Conservation (phyloP, 176 grass and related monocot genomes). For the Elaeis guineensis region DNA sequence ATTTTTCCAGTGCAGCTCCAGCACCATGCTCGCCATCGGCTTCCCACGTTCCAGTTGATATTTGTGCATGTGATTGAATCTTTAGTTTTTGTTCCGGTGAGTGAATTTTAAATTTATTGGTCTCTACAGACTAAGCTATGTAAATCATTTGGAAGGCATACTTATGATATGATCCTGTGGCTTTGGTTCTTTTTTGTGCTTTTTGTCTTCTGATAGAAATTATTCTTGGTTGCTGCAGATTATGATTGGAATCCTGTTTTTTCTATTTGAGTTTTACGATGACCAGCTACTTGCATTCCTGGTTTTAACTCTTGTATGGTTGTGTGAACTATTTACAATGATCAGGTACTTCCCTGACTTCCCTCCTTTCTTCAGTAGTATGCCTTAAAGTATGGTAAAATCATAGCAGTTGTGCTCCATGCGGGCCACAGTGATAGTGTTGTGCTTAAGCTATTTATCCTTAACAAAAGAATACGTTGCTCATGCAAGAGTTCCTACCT, state of each 20-base stretch:
- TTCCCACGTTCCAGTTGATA: conserved; percentile 98
- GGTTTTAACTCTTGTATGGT: conserved; percentile 96
- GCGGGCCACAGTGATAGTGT: too few species aligned
- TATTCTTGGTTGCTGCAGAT: conserved; percentile 47
- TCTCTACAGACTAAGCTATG: too few species aligned
- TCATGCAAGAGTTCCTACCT: too few species aligned
- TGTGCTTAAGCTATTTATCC: too few species aligned
- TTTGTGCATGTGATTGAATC: conserved; percentile 98
- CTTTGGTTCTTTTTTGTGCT: conserved; percentile 2
- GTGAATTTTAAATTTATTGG: conserved; percentile 3
- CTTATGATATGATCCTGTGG: conserved; percentile 8
- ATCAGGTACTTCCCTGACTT: conserved; percentile 55
- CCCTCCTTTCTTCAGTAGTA: neutral
- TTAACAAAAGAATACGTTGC: too few species aligned
- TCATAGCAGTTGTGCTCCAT: too few species aligned
- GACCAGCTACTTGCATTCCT: conserved; percentile 91
- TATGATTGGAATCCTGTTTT: conserved; percentile 99
- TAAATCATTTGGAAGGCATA: too few species aligned
- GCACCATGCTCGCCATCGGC: conserved; percentile 87
- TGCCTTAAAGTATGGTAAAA: too few species aligned
- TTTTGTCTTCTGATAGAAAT: conserved; percentile 26
- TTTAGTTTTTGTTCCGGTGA: conserved; percentile 97
- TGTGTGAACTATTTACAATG: conserved; percentile 98
- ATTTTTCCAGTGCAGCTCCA: conserved; percentile 95
- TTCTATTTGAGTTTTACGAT: conserved; percentile 98